Evolutionary conservation across 2,329 filamentous ascomycete species (phyloP), one percentile per base, ranked within the genome.

Genomic region (Fusarium sp.): DNA sequence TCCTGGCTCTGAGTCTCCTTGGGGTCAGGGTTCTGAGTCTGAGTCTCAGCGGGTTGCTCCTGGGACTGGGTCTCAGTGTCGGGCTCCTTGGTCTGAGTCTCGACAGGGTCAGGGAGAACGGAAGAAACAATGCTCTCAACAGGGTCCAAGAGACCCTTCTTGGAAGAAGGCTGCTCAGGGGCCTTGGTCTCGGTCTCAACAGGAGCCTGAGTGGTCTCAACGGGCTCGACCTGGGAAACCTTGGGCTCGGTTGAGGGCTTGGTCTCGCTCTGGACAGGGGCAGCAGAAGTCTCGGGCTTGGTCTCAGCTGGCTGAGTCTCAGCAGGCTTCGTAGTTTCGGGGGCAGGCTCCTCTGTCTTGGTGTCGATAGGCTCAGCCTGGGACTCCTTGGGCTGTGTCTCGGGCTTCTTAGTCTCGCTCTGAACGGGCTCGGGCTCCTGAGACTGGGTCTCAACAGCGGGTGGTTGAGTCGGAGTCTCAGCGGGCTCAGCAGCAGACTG

Each of bases 71-170:
- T 68, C 58, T 69, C 60, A 24, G 72, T 58, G 58, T 70, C 45
- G 9, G 74, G 60, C 13, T 56, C 43, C 2, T 57, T 70, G 7
- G 71, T 73, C 62, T 75, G 56, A 2, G 71, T 66, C 14, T 67
- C 41, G 16, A 29, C 65, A 5, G 75, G 56, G 5, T 65, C 67
- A 9, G 75, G 66, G 20, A 72, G 48, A 22, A 69, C 20, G 3
- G 72, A 72, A 57, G 60, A 72, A 8, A 78, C 16, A 29, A 76
- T 50, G 31, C 68, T 77, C 50, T 75, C 58, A 13, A 77, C 61
- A 1, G 78, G 74, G 16, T 76, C 72, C n/a, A 76, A 22, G 11
- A 79, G 24, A n/a, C 67, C 75, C 22, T 66, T 48, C n/a, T 72
- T 68, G 2, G 71, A 64, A 5, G 76, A 64, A 11, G 67, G 57